These are phyloP conservation scores for Botryosphaeria dothidea DNA, from an alignment of 2,329 filamentous ascomycete genomes.

Conservation along the genomic window DNA sequence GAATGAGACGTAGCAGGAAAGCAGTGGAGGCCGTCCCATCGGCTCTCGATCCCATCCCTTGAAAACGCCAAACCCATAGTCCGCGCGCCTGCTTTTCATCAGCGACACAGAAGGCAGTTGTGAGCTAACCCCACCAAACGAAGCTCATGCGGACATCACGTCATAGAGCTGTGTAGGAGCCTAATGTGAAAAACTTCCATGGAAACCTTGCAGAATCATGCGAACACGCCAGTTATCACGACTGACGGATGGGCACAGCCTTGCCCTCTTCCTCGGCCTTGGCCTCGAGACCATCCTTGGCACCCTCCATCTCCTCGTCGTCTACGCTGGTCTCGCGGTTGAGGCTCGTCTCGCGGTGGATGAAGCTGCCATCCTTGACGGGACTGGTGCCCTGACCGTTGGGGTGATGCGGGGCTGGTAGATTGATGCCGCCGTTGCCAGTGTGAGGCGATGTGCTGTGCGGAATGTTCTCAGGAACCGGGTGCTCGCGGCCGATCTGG, in stretches of 20 bases:
- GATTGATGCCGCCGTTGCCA: constrained; percentile 15
- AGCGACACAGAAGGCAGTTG: constrained; percentile 9
- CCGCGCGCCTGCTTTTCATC: constrained; percentile 20
- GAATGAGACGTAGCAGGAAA: constrained; percentile 17
- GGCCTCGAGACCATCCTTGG: constrained; percentile 39
- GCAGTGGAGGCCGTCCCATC: constrained; percentile 1
- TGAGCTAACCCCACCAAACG: constrained; percentile 9
- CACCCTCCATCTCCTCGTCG: constrained; percentile 43
- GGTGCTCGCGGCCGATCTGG: constrained; percentile 91
- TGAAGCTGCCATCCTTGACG: constrained; percentile 85
- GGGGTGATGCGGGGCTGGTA: constrained; percentile 37
- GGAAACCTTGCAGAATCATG: constrained; percentile 5
- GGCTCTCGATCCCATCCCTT: constrained; percentile 12
- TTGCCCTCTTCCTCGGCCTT: constrained; percentile 26
- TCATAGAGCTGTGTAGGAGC: constrained; percentile 17
- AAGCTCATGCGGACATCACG: constrained; percentile 15
- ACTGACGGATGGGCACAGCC: constrained; percentile 19
- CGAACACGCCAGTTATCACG: neutral
- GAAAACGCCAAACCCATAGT: constrained; percentile 19
- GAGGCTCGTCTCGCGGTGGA: constrained; percentile 79
- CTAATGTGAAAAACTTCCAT: constrained; percentile 9
- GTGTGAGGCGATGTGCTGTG: constrained; percentile 72
- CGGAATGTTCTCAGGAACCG: constrained; percentile 91
- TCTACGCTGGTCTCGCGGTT: constrained; percentile 73
- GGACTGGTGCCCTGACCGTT: constrained; percentile 67